A percentile compares a stretch with the other conserved stretches of the same genome.
These are phyloP conservation scores for Globisporangium parvum DNA, from an alignment of 352 stramenopile genomes.

Conservation along the genomic window DNA sequence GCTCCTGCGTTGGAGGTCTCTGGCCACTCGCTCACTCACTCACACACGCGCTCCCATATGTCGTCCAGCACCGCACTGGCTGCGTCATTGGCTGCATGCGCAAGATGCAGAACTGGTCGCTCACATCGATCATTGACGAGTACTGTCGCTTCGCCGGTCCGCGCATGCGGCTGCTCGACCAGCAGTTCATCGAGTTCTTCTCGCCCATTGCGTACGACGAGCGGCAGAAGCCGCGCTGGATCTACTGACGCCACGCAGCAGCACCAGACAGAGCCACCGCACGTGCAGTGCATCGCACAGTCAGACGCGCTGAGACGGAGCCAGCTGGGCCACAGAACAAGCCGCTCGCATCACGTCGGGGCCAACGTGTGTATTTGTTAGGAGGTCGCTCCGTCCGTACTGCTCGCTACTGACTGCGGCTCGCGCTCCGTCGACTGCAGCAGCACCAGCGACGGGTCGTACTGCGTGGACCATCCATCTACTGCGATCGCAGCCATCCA, in stretches of 20 bases:
- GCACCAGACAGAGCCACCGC: no score
- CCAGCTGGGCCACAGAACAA: no score
- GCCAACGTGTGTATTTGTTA: no score
- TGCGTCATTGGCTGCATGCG: conserved; percentile 84
- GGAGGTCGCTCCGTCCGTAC: no score
- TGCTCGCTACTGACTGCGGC: no score
- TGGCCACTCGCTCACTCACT: not conserved
- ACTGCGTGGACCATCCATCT: no score
- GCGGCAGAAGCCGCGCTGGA: conserved; percentile 69
- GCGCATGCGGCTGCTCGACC: conserved; percentile 78
- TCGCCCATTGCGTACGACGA: conserved; percentile 78
- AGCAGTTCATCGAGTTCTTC: conserved; percentile 90
- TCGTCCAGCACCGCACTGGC: conserved; percentile 81
- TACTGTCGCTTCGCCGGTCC: conserved; percentile 83
- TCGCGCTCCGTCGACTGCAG: no score
- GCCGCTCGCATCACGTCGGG: no score
- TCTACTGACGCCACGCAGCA: conserved; percentile 28
- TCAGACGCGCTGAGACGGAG: no score
- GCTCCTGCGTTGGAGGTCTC: not conserved
- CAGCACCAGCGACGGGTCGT: no score
- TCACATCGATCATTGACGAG: conserved; percentile 86
- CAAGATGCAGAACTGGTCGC: conserved; percentile 85
- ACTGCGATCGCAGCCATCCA: not conserved
- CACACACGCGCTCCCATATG: not conserved
- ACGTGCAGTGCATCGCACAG: no score